A percentile compares a stretch with the other conserved stretches of the same genome.
These are phyloP conservation scores for Carex pumila DNA, from an alignment of 176 grass and related monocot genomes.

Conservation along the genomic window DNA sequence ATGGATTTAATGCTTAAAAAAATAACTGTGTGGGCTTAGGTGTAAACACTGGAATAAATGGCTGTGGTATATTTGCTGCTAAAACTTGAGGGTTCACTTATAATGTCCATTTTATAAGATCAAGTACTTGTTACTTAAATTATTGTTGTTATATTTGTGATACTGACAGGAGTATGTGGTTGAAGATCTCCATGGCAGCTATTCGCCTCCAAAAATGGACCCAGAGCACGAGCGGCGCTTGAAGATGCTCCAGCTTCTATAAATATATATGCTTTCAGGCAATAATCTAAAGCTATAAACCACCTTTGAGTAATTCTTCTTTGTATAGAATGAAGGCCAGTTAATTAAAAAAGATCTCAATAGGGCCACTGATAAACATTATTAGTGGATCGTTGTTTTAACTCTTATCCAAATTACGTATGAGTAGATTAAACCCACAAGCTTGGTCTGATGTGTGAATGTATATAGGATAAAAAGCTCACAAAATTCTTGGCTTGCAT, in stretches of 20 bases:
- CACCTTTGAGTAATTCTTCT: not conserved
- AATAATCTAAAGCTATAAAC: not conserved
- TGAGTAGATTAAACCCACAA: not conserved
- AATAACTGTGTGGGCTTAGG: not conserved
- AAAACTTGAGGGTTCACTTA: not conserved
- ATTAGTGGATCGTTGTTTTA: not conserved
- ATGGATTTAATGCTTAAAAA: not conserved
- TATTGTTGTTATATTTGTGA: not conserved
- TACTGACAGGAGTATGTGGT: slow-evolving; percentile 77
- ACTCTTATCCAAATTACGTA: not conserved
- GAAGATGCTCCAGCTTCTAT: slow-evolving; percentile 83
- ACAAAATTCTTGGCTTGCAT: not conserved
- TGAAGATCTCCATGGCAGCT: slow-evolving; percentile 74
- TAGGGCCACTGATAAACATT: not conserved
- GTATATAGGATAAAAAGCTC: not conserved
- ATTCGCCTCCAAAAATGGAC: slow-evolving; percentile 73
- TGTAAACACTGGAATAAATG: not conserved
- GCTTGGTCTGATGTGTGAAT: not conserved
- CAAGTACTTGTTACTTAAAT: not conserved
- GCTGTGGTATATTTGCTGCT: not conserved
- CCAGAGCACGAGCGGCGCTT: slow-evolving; percentile 72
- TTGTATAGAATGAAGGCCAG: not conserved
- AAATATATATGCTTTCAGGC: not conserved
- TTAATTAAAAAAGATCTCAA: not conserved
- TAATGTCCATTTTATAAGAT: not conserved